These are phyloP conservation scores for Mediolabrus comicus DNA, from an alignment of 108 stramenopile species.

Conservation along the genomic window DNA sequence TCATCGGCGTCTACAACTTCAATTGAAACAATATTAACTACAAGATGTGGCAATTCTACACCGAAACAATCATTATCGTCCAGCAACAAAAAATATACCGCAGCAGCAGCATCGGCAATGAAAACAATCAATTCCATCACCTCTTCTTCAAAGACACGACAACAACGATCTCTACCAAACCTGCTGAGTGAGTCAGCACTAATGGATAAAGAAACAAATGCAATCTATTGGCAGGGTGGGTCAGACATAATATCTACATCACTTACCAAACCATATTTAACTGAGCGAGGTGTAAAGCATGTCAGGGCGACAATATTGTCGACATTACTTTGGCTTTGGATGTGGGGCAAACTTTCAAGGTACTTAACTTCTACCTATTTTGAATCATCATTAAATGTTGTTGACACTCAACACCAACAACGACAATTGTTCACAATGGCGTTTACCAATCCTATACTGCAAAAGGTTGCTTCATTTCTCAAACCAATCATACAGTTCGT, in stretches of 20 bases:
- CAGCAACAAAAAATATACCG: constrained; percentile 30
- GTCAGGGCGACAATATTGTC: constrained; percentile 44
- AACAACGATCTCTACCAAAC: not conserved
- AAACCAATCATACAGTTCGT: constrained; percentile 31
- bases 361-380: constrained; percentile 12
- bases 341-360: constrained; percentile 41
- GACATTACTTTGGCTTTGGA: constrained; percentile 30
- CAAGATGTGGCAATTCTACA: not conserved
- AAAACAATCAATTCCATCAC: constrained; percentile 24
- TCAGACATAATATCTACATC: constrained; percentile 38
- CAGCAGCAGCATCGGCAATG: constrained; percentile 19
- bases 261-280: constrained; percentile 39
- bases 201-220: constrained; percentile 74
- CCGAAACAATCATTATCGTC: too few species aligned
- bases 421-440: not conserved
- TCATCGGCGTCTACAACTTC: not conserved
- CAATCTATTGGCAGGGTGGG: constrained; percentile 79
- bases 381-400: constrained; percentile 9
- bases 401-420: not conserved
- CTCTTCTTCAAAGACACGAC: not conserved
- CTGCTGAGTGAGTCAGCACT: constrained; percentile 59
- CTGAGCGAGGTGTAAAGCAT: constrained; percentile 36
- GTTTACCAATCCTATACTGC: constrained; percentile 8
- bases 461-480: constrained; percentile 8
- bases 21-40: not conserved